phyloP scores from a whole-genome alignment of 352 stramenopile species.

The Thraustochytrium sp. region DNA sequence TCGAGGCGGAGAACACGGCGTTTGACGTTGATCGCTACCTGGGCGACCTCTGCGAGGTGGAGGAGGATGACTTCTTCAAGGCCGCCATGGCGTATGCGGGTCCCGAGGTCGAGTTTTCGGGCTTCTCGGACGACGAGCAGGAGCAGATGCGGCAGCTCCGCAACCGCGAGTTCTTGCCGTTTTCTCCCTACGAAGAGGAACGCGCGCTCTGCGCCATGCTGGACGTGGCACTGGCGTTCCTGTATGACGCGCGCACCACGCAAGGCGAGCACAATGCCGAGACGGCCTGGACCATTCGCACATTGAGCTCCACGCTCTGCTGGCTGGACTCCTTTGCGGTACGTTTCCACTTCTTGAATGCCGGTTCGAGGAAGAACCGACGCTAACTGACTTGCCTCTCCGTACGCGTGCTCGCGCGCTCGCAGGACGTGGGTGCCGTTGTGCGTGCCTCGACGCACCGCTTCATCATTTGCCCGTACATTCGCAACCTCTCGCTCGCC shows the following conservation, averaged over 20 bases:
- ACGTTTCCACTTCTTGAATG: background rate
- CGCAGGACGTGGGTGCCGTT: background rate
- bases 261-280: slow-evolving; percentile 90
- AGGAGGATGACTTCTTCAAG: slow-evolving; percentile 86
- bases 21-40: slow-evolving; percentile 94
- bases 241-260: slow-evolving; percentile 90
- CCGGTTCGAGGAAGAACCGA: background rate
- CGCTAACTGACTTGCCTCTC: background rate
- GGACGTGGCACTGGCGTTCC: slow-evolving; percentile 81
- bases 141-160: slow-evolving; percentile 67
- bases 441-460: background rate
- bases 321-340: slow-evolving; percentile 59
- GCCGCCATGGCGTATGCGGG: slow-evolving; percentile 76
- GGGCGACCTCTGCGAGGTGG: slow-evolving; percentile 77
- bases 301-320: slow-evolving; percentile 82
- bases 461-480: slow-evolving; percentile 1
- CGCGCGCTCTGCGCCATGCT: slow-evolving; percentile 51
- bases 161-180: slow-evolving; percentile 68
- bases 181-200: slow-evolving; percentile 58
- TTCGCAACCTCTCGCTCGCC: background rate
- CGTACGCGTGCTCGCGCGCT: background rate
- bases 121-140: slow-evolving; percentile 55
- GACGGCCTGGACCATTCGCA: slow-evolving; percentile 92
- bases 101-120: slow-evolving; percentile 66
- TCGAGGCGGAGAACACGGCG: slow-evolving; percentile 75